phyloP scores from a whole-genome alignment of 1,139 yeast species.

The Casaregolazyma lundiana region DNA sequence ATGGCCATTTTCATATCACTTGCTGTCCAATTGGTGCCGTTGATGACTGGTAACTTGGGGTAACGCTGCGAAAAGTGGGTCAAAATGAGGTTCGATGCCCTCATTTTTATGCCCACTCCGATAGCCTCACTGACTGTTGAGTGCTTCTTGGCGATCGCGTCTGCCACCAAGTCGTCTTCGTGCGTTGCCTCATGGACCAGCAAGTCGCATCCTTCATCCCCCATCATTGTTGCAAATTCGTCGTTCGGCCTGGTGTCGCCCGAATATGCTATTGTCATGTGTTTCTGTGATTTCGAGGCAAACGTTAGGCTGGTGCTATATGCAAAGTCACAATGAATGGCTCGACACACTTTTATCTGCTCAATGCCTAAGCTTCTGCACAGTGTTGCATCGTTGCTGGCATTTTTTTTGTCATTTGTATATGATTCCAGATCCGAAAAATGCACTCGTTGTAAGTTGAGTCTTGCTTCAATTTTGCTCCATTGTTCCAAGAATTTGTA shows the following conservation, averaged over 20 bases:
- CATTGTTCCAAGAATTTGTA: conserved; percentile 67
- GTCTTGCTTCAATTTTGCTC: conserved; percentile 48
- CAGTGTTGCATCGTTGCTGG: conserved; percentile 1
- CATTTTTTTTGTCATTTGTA: conserved; percentile 31
- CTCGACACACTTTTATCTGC: conserved; percentile 51
- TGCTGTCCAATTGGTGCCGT: conserved; percentile 11
- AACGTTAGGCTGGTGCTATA: conserved; percentile 66
- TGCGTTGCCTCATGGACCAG: conserved; percentile 91
- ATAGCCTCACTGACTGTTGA: conserved; percentile 91
- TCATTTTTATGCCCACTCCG: conserved; percentile 63
- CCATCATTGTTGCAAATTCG: conserved; percentile 56
- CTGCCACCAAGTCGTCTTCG: conserved; percentile 73
- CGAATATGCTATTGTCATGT: conserved; percentile 75
- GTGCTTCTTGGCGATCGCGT: conserved; percentile 79
- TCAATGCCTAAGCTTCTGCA: neutral
- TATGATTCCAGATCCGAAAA: conserved; percentile 70
- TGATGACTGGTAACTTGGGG: conserved; percentile 54
- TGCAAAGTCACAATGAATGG: conserved; percentile 81
- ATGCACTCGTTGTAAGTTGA: conserved; percentile 35
- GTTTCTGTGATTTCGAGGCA: conserved; percentile 14
- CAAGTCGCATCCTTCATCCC: conserved; percentile 57
- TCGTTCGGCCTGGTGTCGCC: conserved; percentile 91
- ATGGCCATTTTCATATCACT: conserved; percentile 34
- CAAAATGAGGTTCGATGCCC: conserved; percentile 62
- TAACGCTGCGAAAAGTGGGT: conserved; percentile 94